Evolutionary conservation across 1,284 basidiomycete genomes (phyloP), one percentile per base, ranked within the genome.

Genomic region (Rhodotorula sp.): DNA sequence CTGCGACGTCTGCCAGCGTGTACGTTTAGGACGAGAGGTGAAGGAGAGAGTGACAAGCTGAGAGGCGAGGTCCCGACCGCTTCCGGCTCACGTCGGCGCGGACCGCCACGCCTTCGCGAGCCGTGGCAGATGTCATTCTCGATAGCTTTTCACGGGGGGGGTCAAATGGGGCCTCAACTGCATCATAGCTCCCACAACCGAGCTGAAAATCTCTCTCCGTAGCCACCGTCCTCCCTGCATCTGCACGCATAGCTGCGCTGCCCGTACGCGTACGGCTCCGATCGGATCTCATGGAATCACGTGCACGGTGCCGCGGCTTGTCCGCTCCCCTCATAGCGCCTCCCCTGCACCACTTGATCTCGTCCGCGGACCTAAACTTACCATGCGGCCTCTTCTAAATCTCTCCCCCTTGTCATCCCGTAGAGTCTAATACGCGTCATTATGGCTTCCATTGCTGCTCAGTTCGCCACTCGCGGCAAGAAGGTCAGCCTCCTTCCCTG

Each of bases 401-500:
- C 17, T 17, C 6, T 14, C 20, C 12, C 22, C 24, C 12, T n/a
- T 51, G 24, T 8, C 49, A n/a, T 51, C n/a, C 49, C 17, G 49
- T 22, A 51, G 49, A 51, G 26, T 22, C 18, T 10, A 10, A 29
- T 6, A 14, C 24, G 20, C 33, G 8, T n/a, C 42, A 20, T 3
- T 4, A 71, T 71, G 69, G 12, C 60, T 5, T 65, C 66, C 3
- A 62, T 71, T 33, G 67, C 70, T 8, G 67, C 70, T 6, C 66
- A 70, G 54, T 74, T 74, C 18, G 70, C 64, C 4, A 72, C 70
- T 8, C 62, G 60, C 15, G 72, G 70, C 6, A 71, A 74, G 57
- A 75, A 71, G 64, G 72, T 68, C 33, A 33, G 74, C 58, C 29
- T 33, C 20, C 20, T 24, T 12, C 29, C 12, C 55, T 6, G 45